Evolutionary conservation across 495 filamentous ascomycete species (phyloP).

Genomic region (Aspergillus sclerotiicarbonarius): DNA sequence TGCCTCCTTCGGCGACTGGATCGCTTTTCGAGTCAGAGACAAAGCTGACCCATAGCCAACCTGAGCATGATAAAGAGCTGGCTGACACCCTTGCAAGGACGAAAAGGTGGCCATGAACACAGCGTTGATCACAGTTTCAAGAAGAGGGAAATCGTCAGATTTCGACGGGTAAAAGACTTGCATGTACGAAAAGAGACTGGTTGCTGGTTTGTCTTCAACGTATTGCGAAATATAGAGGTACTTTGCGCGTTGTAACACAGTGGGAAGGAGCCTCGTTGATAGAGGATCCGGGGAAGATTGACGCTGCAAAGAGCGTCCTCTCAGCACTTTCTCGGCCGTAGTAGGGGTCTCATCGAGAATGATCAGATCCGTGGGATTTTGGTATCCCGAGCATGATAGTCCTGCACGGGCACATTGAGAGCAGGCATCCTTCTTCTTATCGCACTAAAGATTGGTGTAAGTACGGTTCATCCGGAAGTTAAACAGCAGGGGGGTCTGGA

Average conservation of each 20-base stretch:
- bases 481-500: neutral
- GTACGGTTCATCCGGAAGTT: neutral
- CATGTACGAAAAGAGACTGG: constrained; percentile 6
- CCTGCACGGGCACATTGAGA: constrained; percentile 6
- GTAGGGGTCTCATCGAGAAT: constrained; percentile 3
- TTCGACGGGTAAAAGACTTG: constrained; percentile 4
- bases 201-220: neutral
- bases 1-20: constrained; percentile 3
- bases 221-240: constrained; percentile 7
- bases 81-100: neutral
- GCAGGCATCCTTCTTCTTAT: constrained; percentile 8
- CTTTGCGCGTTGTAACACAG: constrained; percentile 3
- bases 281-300: neutral
- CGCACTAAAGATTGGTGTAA: constrained; percentile 5
- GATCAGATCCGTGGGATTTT: neutral
- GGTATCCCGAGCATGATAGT: neutral
- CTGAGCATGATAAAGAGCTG: constrained; percentile 3
- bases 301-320: neutral
- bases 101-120: constrained; percentile 6
- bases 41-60: constrained; percentile 4
- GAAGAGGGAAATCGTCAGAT: neutral
- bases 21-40: constrained; percentile 1
- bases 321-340: neutral
- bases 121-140: neutral
- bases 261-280: neutral